phyloP scores from a whole-genome alignment of 371 early-diverging fungal species.

The Zychaea mexicana region DNA sequence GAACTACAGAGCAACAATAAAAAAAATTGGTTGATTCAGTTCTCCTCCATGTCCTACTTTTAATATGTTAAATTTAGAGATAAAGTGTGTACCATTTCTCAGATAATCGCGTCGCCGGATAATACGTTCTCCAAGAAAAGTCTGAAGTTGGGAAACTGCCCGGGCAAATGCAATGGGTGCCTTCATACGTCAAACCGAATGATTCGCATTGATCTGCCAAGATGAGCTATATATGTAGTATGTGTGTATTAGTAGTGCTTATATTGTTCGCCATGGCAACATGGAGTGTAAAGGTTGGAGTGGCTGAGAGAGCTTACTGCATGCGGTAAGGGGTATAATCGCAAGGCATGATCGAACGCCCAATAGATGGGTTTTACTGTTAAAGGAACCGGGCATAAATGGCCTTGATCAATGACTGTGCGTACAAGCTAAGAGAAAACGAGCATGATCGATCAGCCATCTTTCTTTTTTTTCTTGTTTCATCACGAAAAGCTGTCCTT shows the following conservation, averaged over 20 bases:
- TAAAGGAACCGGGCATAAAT: conserved; percentile 82
- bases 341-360: conserved; percentile 81
- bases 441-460: too few species aligned
- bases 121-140: conserved; percentile 76
- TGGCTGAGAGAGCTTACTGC: conserved; percentile 54
- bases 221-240: conserved; percentile 61
- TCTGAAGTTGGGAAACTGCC: conserved; percentile 82
- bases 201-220: conserved; percentile 83
- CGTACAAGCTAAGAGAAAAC: conserved; percentile 64
- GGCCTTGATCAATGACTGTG: conserved; percentile 84
- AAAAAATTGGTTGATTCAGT: too few species aligned
- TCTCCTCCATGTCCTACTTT: too few species aligned
- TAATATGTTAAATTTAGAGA: too few species aligned
- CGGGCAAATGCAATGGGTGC: conserved; percentile 80
- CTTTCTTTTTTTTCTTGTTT: neutral
- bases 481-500: neutral
- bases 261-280: neutral
- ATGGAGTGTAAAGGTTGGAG: neutral
- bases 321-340: conserved; percentile 88
- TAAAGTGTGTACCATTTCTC: conserved; percentile 56
- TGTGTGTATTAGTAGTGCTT: neutral
- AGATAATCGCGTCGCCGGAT: conserved; percentile 63
- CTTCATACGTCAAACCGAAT: conserved; percentile 74
- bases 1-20: too few species aligned
- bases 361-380: conserved; percentile 75